Evolutionary conservation across 352 stramenopile genomes (phyloP).

Genomic region (Phytopythium ostracodes): DNA sequence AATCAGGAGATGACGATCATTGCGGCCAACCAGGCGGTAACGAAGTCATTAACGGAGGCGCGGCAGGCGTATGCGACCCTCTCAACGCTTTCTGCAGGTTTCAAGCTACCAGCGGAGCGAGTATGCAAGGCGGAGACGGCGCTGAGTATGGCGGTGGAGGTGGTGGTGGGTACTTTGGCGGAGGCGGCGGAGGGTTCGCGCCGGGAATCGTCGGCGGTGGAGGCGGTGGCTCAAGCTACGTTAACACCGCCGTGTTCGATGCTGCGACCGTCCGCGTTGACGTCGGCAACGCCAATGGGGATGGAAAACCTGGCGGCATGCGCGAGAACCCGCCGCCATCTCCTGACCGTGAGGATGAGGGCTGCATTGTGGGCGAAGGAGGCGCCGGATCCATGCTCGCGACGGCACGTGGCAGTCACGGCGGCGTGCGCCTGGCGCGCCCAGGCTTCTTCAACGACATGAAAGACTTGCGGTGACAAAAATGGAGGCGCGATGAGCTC

Average conservation of each 20-base stretch:
- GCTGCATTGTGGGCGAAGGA: constrained; percentile 55
- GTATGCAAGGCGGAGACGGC: constrained; percentile 59
- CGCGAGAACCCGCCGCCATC: constrained; percentile 37
- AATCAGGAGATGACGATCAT: constrained; percentile 42
- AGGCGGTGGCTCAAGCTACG: constrained; percentile 58
- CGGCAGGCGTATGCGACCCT: constrained; percentile 46
- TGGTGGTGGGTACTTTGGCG: constrained; percentile 59
- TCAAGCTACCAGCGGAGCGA: constrained; percentile 34
- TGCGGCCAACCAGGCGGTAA: constrained; percentile 45
- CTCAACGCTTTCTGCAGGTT: constrained; percentile 68
- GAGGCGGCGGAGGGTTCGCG: constrained; percentile 61
- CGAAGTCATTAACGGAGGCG: constrained; percentile 21
- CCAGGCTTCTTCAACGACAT: constrained; percentile 75
- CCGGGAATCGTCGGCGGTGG: constrained; percentile 67
- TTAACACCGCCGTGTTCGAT: constrained; percentile 40
- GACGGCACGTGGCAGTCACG: constrained; percentile 48
- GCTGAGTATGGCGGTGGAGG: constrained; percentile 71
- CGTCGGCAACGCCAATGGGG: constrained; percentile 20
- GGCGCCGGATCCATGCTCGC: constrained; percentile 27
- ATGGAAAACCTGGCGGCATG: constrained; percentile 38
- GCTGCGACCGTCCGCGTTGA: constrained; percentile 39
- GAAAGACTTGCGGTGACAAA: constrained; percentile 45
- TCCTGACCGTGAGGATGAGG: constrained; percentile 30
- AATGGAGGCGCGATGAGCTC: neutral
- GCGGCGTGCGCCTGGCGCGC: constrained; percentile 53